A percentile compares a stretch with the other conserved stretches of the same genome.
These are phyloP conservation scores for Tolypocladium inflatum DNA, from an alignment of 2,329 filamentous ascomycete species.

Conservation along the genomic window DNA sequence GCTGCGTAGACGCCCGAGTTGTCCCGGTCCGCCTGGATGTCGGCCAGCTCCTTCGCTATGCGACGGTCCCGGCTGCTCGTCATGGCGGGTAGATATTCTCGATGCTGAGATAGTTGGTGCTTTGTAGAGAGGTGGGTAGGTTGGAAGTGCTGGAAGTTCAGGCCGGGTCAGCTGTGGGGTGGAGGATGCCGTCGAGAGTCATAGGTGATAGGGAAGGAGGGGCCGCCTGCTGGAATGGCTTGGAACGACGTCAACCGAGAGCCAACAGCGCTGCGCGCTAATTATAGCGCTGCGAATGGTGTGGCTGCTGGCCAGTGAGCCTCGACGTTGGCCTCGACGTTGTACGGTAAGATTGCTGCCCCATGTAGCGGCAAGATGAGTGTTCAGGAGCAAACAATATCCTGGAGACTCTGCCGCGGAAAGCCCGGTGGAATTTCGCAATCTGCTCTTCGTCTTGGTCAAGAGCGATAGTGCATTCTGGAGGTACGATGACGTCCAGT, in stretches of 20 bases:
- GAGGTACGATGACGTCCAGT: neutral
- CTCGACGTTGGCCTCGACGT: neutral
- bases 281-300: neutral
- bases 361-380: neutral
- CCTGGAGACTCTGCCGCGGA: neutral
- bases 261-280: neutral
- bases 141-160: neutral
- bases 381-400: neutral
- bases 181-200: neutral
- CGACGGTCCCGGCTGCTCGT: constrained; percentile 45
- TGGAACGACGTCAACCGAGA: neutral
- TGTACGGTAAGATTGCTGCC: neutral
- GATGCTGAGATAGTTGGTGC: neutral
- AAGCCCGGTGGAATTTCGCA: neutral
- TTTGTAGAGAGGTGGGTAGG: neutral
- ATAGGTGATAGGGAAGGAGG: neutral
- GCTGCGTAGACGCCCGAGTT: constrained; percentile 68
- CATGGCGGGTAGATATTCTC: constrained; percentile 22
- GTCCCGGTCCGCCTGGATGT: constrained; percentile 62
- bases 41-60: constrained; percentile 66
- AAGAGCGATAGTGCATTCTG: neutral
- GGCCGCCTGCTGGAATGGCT: neutral
- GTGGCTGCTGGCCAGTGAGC: neutral
- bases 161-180: neutral
- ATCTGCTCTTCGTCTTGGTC: neutral